Evolutionary conservation across 2,329 filamentous ascomycete species (phyloP).

Genomic region (Helicocarpus griseus): DNA sequence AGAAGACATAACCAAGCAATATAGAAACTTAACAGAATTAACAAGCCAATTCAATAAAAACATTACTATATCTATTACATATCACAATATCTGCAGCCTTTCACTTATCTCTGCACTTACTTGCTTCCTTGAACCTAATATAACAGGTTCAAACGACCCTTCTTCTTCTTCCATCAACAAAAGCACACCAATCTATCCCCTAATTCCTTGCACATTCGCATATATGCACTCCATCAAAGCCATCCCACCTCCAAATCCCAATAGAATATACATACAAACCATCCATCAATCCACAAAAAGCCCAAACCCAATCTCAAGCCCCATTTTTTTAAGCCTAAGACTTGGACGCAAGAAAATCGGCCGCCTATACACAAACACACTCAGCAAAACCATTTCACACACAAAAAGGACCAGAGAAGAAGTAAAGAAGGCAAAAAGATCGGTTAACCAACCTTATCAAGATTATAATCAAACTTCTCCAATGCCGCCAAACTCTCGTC

Average conservation of each 20-base stretch:
- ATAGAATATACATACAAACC: background rate
- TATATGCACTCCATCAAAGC: background rate
- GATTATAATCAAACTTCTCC: constrained; percentile 92
- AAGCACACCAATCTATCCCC: no score
- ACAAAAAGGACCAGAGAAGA: background rate
- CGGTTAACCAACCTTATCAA: constrained; percentile 66
- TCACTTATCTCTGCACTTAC: no score
- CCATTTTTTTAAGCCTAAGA: background rate
- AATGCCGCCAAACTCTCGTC: constrained; percentile 65
- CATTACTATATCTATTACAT: constrained; percentile 1
- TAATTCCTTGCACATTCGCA: no score
- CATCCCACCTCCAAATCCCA: background rate
- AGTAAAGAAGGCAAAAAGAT: background rate
- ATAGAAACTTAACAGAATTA: no score
- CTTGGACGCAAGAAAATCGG: constrained; percentile 34
- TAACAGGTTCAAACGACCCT: no score
- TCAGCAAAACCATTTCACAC: background rate
- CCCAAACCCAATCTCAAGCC: background rate
- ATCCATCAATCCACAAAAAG: background rate
- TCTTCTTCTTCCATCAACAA: background rate
- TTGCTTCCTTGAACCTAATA: no score
- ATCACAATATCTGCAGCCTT: background rate
- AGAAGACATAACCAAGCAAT: background rate
- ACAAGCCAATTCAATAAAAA: background rate
- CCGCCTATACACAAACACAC: constrained; percentile 21